Percentiles rank a stretch among this genome's conserved stretches.
These are phyloP conservation scores for Aspergillus funiculosus DNA, from an alignment of 495 filamentous ascomycete species.

Conservation along the genomic window DNA sequence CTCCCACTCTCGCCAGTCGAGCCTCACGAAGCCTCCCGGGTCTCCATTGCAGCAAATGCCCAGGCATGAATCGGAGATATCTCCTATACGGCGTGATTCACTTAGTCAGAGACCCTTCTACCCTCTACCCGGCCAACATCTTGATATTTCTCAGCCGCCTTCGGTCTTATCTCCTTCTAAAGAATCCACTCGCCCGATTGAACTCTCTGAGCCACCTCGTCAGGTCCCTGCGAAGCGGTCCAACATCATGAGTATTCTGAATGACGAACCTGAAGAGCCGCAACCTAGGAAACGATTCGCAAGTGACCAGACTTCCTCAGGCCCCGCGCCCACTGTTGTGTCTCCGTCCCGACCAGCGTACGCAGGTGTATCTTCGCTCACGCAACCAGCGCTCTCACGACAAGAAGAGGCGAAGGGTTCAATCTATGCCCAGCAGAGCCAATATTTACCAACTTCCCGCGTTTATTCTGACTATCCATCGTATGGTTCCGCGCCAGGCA, in stretches of 20 bases:
- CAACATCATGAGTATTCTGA: constrained; percentile 55
- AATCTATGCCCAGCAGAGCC: constrained; percentile 25
- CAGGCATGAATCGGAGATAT: constrained; percentile 33
- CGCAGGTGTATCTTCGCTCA: constrained; percentile 14
- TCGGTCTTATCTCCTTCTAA: constrained; percentile 38
- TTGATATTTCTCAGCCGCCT: constrained; percentile 28
- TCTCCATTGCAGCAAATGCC: constrained; percentile 33
- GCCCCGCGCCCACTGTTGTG: constrained; percentile 14
- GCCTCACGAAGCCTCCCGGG: constrained; percentile 33
- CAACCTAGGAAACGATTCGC: constrained; percentile 48
- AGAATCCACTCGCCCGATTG: constrained; percentile 33
- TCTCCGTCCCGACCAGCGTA: constrained; percentile 29
- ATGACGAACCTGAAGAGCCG: constrained; percentile 53
- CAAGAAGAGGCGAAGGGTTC: constrained; percentile 28
- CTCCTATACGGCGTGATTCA: constrained; percentile 37
- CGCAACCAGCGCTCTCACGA: constrained; percentile 17
- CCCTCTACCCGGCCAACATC: constrained; percentile 22
- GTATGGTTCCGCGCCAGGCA: constrained; percentile 24
- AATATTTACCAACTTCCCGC: constrained; percentile 30
- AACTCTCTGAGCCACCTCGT: constrained; percentile 38
- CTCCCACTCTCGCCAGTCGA: constrained; percentile 40
- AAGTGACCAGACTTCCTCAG: constrained; percentile 30
- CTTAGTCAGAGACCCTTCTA: constrained; percentile 33
- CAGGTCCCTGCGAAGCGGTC: constrained; percentile 52
- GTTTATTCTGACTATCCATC: constrained; percentile 34